Evolutionary conservation across 495 filamentous ascomycete species (phyloP).

Genomic region (Neurospora sp.): DNA sequence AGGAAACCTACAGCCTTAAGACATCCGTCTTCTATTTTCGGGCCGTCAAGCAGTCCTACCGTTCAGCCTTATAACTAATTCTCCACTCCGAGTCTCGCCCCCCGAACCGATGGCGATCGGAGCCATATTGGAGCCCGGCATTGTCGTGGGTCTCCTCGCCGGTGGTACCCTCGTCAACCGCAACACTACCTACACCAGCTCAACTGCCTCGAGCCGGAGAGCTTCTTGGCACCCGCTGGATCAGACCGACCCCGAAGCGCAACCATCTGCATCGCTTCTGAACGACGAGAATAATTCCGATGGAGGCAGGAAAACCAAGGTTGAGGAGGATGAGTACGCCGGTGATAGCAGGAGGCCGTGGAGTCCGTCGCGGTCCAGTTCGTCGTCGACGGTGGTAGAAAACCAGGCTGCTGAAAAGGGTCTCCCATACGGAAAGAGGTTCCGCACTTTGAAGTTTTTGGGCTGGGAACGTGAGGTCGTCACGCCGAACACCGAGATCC

Average conservation of each 20-base stretch:
- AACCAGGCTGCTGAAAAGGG: conserved; percentile 10
- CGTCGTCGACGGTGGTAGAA: not conserved
- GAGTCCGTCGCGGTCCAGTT: not conserved
- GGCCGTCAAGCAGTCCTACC: not conserved
- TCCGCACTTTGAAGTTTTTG: conserved; percentile 14
- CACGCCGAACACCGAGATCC: conserved; percentile 20
- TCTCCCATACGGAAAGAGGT: conserved; percentile 7
- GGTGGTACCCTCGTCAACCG: conserved; percentile 27
- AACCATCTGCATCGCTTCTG: not conserved
- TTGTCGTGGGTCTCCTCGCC: conserved; percentile 23
- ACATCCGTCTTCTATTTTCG: not conserved
- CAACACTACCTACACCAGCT: conserved; percentile 9
- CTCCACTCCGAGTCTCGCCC: not conserved
- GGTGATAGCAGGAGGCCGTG: not conserved
- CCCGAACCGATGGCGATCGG: conserved; percentile 18
- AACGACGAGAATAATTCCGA: conserved; percentile 1
- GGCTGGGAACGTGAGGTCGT: conserved; percentile 15
- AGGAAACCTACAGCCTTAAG: not conserved
- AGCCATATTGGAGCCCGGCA: conserved; percentile 23
- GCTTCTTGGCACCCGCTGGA: not conserved
- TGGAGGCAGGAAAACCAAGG: conserved; percentile 9
- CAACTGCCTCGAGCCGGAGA: not conserved
- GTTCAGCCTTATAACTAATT: not conserved
- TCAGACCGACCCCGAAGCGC: conserved; percentile 12
- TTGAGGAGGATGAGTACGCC: not conserved